A percentile compares a stretch with the other conserved stretches of the same genome.
These are phyloP conservation scores for Spathaspora girioi DNA, from an alignment of 805 yeast species.

Conservation along the genomic window DNA sequence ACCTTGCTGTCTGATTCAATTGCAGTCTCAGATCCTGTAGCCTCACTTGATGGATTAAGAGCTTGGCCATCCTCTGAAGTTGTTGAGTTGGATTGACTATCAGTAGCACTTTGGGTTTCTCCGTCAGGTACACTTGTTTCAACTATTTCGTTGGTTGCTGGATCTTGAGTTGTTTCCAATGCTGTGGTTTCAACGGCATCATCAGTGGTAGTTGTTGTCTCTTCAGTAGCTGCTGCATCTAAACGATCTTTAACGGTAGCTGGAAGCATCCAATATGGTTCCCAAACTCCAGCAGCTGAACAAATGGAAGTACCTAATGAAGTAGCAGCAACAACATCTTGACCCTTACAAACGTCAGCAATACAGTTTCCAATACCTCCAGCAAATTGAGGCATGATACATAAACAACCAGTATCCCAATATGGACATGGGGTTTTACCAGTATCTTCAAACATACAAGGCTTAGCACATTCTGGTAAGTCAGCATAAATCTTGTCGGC, in stretches of 20 bases:
- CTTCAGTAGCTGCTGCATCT: conserved; percentile 22
- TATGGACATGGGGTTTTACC: conserved; percentile 36
- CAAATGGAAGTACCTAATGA: conserved; percentile 30
- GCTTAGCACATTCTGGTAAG: conserved; percentile 36
- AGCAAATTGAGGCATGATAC: conserved; percentile 37
- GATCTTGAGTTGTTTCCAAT: background rate
- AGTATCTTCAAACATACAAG: conserved; percentile 29
- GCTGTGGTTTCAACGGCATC: conserved; percentile 1
- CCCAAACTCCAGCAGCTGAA: conserved; percentile 29
- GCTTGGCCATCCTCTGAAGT: background rate
- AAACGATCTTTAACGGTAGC: conserved; percentile 18
- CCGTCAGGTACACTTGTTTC: background rate
- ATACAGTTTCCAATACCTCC: conserved; percentile 36
- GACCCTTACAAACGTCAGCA: conserved; percentile 31
- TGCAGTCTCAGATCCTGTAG: background rate
- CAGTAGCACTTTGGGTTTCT: background rate
- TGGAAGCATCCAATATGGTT: conserved; percentile 30
- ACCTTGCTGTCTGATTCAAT: background rate
- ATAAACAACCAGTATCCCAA: conserved; percentile 46
- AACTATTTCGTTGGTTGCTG: background rate
- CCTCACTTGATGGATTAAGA: background rate
- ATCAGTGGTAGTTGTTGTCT: conserved; percentile 10
- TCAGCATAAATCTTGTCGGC: conserved; percentile 33
- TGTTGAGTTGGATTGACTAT: background rate
- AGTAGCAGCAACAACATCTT: conserved; percentile 25